Percentiles rank a stretch among this genome's conserved stretches.
Evolutionary conservation across 1,284 basidiomycete genomes (phyloP).

Genomic region (Puccinia triticina): DNA sequence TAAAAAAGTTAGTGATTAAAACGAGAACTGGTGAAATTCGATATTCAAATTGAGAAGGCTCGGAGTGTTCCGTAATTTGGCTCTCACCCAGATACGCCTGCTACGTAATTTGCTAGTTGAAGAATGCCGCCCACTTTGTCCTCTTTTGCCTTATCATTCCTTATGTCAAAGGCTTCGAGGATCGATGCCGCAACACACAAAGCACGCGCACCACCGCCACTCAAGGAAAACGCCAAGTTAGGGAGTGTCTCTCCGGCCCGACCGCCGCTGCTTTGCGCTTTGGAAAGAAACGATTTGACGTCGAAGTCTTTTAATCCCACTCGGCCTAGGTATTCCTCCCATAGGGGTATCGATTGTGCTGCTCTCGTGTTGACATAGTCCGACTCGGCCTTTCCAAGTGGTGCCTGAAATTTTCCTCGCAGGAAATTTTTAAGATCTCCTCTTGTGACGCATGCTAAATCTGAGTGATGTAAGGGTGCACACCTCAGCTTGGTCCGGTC

Average conservation of each 20-base stretch:
- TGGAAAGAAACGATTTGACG: constrained; percentile 21
- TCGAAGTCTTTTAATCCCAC: constrained; percentile 39
- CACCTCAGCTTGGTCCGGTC: constrained; percentile 17
- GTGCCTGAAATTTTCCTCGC: not conserved
- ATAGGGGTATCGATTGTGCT: constrained; percentile 26
- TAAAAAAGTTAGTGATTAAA: not conserved
- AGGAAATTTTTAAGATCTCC: not conserved
- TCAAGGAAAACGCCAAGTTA: constrained; percentile 39
- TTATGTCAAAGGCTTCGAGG: constrained; percentile 43
- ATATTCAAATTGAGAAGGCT: not conserved
- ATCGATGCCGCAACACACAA: constrained; percentile 34
- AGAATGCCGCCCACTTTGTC: constrained; percentile 31
- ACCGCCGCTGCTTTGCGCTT: constrained; percentile 22
- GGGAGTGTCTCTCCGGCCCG: constrained; percentile 23
- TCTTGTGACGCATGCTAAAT: not conserved
- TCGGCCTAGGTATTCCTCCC: constrained; percentile 33
- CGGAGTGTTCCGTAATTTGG: not conserved
- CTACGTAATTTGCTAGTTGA: constrained; percentile 44
- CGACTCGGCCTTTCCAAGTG: constrained; percentile 1
- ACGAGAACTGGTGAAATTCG: too few relatives aligned
- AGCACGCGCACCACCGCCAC: constrained; percentile 36
- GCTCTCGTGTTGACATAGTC: constrained; percentile 27
- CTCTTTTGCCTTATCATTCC: constrained; percentile 24
- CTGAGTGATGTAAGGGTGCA: not conserved
- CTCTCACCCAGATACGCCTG: constrained; percentile 45